Evolutionary conservation across 1,139 yeast genomes (phyloP).

Genomic region (Pichia kudriavzevii): DNA sequence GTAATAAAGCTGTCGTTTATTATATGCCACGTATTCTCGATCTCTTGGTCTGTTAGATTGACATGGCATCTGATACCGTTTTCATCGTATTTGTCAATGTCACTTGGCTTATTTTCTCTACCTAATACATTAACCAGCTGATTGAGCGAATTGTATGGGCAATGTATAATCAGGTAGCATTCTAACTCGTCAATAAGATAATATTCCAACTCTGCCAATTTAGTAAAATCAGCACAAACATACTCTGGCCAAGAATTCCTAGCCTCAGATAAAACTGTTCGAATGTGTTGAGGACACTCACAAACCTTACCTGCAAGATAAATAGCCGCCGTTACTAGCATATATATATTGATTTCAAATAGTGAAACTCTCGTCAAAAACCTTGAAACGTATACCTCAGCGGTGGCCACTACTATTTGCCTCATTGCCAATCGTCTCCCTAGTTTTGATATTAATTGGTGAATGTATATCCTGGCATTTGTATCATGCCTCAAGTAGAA

Average conservation of each 20-base stretch:
- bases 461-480: slow-evolving; percentile 61
- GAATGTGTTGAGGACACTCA: slow-evolving; percentile 90
- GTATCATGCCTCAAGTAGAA: slow-evolving; percentile 36
- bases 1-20: slow-evolving; percentile 87
- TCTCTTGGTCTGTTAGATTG: slow-evolving; percentile 54
- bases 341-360: slow-evolving; percentile 74
- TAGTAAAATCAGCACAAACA: slow-evolving; percentile 85
- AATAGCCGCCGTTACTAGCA: slow-evolving; percentile 75
- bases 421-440: slow-evolving; percentile 73
- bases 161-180: slow-evolving; percentile 72
- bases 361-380: slow-evolving; percentile 67
- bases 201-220: slow-evolving; percentile 94
- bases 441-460: slow-evolving; percentile 59
- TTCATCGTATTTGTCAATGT: slow-evolving; percentile 3
- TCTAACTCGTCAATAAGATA: slow-evolving; percentile 86
- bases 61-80: too few species aligned
- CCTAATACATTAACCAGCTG: slow-evolving; percentile 47
- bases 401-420: slow-evolving; percentile 81
- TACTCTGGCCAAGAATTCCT: slow-evolving; percentile 91
- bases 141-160: slow-evolving; percentile 73
- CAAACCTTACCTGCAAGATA: slow-evolving; percentile 91
- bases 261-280: slow-evolving; percentile 78
- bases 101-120: slow-evolving; percentile 4
- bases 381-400: slow-evolving; percentile 74
- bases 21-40: slow-evolving; percentile 83